Evolutionary conservation across 768 basidiomycete species (phyloP).

Genomic region (Wakefieldia striispora): DNA sequence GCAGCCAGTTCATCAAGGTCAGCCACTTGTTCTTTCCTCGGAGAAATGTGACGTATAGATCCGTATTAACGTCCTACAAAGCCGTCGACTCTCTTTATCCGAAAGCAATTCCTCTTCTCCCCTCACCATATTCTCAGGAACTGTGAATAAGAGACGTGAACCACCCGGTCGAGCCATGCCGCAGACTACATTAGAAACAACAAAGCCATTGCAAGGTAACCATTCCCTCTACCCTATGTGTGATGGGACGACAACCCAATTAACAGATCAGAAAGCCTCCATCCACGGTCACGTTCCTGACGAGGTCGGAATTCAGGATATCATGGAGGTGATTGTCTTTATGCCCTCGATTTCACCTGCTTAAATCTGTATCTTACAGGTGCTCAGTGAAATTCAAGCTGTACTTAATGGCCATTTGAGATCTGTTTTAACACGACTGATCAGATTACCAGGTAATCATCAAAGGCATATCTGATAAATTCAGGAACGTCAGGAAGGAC

Average conservation of each 20-base stretch:
- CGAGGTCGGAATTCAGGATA: constrained; percentile 29
- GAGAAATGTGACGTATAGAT: background rate
- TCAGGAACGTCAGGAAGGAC: constrained; percentile 46
- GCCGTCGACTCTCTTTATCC: background rate
- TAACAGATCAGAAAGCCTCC: background rate
- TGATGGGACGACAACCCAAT: background rate
- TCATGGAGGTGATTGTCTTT: constrained; percentile 40
- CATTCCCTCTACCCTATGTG: background rate
- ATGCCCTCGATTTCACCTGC: background rate
- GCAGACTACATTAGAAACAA: background rate
- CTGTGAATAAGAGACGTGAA: background rate
- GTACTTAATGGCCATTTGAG: constrained; percentile 22
- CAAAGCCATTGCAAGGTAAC: constrained; percentile 7
- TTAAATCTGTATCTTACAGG: constrained; percentile 29
- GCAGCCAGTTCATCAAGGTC: constrained; percentile 6
- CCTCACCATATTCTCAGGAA: constrained; percentile 6
- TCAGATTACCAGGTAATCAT: constrained; percentile 43
- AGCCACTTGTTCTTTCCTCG: background rate
- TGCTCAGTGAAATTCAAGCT: constrained; percentile 49
- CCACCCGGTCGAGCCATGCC: constrained; percentile 3
- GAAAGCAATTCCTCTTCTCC: constrained; percentile 18
- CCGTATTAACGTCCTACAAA: background rate
- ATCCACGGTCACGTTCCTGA: background rate
- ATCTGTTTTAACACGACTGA: constrained; percentile 14
- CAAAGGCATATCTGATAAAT: constrained; percentile 44